A percentile compares a stretch with the other conserved stretches of the same genome.
These are phyloP conservation scores for Phytophthora hibernalis DNA, from an alignment of 352 stramenopile genomes.

Conservation along the genomic window DNA sequence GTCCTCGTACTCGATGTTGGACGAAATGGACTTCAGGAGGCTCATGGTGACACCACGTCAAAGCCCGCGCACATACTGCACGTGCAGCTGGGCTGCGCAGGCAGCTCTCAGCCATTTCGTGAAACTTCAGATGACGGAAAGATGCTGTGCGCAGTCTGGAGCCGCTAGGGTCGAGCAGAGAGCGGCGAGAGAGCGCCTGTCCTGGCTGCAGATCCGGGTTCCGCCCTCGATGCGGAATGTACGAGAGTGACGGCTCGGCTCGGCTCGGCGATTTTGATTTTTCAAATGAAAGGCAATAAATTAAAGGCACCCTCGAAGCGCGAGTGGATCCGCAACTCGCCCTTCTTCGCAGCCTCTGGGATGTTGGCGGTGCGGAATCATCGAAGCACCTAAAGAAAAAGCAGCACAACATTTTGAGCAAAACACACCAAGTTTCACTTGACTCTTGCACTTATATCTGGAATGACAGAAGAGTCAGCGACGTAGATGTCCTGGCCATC, in stretches of 20 bases:
- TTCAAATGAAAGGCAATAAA: too few species aligned
- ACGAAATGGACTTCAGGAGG: slow-evolving; percentile 85
- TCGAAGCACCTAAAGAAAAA: too few species aligned
- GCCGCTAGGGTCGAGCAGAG: background rate
- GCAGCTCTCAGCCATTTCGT: slow-evolving; percentile 76
- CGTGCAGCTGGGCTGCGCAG: slow-evolving; percentile 88
- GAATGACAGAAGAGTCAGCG: too few species aligned
- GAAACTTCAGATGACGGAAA: background rate
- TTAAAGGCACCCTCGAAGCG: too few species aligned
- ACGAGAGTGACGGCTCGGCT: background rate
- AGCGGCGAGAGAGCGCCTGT: background rate
- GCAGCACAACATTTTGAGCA: too few species aligned
- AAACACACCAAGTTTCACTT: too few species aligned
- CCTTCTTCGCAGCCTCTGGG: too few species aligned
- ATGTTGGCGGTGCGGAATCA: too few species aligned
- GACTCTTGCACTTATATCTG: too few species aligned
- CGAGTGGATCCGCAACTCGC: too few species aligned
- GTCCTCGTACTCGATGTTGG: slow-evolving; percentile 78
- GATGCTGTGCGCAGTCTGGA: background rate
- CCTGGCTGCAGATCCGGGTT: slow-evolving; percentile 10
- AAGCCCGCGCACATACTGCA: slow-evolving; percentile 85
- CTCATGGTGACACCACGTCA: slow-evolving; percentile 72
- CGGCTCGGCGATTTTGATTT: slow-evolving; percentile 35
- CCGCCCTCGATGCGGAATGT: slow-evolving; percentile 3
- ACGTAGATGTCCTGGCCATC: too few species aligned